phyloP scores from a whole-genome alignment of 495 filamentous ascomycete genomes.

The Mycothermus thermophilus region DNA sequence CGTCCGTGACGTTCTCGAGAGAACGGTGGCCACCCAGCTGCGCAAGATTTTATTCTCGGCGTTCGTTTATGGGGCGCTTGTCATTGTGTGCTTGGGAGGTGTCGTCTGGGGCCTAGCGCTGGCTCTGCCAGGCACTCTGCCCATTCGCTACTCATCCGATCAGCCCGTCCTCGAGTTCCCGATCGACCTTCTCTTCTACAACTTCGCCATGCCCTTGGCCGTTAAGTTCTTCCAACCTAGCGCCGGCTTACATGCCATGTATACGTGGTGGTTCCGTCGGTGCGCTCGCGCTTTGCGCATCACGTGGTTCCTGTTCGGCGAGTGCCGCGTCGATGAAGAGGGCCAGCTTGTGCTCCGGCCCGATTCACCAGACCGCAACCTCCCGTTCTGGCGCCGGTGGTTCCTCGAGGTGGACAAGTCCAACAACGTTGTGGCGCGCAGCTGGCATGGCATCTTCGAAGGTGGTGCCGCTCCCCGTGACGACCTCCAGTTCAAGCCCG shows the following conservation, averaged over 20 bases:
- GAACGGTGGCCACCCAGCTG: constrained; percentile 82
- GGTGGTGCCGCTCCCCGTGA: constrained; percentile 21
- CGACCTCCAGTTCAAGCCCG: no score
- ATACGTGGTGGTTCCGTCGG: constrained; percentile 89
- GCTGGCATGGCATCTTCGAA: constrained; percentile 29
- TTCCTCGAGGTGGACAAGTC: constrained; percentile 25
- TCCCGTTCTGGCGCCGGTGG: constrained; percentile 19
- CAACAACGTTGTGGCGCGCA: constrained; percentile 21
- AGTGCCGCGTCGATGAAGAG: constrained; percentile 68
- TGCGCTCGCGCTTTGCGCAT: constrained; percentile 71
- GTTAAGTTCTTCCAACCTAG: constrained; percentile 72
- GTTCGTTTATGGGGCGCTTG: constrained; percentile 85
- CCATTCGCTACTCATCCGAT: constrained; percentile 83
- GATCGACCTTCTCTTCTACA: constrained; percentile 88
- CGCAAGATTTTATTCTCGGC: constrained; percentile 94
- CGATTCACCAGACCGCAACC: constrained; percentile 13
- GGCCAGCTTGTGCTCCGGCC: constrained; percentile 33
- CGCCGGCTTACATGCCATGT: constrained; percentile 67
- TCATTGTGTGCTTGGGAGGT: constrained; percentile 84
- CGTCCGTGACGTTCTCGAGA: constrained; percentile 89
- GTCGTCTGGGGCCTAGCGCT: constrained; percentile 84
- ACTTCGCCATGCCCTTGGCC: constrained; percentile 80
- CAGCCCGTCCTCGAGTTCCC: constrained; percentile 90
- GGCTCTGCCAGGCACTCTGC: constrained; percentile 54
- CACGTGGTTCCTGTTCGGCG: constrained; percentile 84